A percentile compares a stretch with the other conserved stretches of the same genome.
phyloP scores from a whole-genome alignment of 495 filamentous ascomycete genomes.

The Articulospora tetracladia region DNA sequence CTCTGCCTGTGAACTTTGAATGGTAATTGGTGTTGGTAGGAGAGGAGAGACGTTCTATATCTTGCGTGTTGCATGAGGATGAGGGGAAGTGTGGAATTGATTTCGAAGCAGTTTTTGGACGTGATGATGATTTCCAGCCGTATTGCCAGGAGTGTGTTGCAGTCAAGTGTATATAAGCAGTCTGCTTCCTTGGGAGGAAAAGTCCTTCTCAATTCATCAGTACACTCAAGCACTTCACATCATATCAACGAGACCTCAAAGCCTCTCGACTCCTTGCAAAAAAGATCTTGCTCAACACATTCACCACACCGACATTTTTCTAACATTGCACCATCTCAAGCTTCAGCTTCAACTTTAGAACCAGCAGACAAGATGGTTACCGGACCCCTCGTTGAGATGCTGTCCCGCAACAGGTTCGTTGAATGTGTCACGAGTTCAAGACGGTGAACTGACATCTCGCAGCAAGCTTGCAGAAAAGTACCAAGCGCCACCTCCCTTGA shows the following conservation, averaged over 20 bases:
- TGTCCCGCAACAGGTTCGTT: conserved; percentile 17
- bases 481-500: conserved; percentile 4
- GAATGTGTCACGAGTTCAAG: background rate
- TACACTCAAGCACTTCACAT: background rate
- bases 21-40: too few relatives aligned
- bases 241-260: background rate
- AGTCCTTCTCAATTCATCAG: background rate
- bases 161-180: background rate
- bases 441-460: background rate
- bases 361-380: conserved; percentile 11
- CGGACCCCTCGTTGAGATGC: conserved; percentile 14
- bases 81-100: background rate
- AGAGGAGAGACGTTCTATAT: background rate
- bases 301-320: background rate
- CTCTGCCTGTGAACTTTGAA: background rate
- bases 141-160: background rate
- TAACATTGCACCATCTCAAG: background rate
- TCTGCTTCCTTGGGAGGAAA: background rate
- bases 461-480: conserved; percentile 15
- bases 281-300: background rate
- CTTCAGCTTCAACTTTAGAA: background rate
- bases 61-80: background rate
- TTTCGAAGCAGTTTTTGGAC: background rate
- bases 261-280: background rate
- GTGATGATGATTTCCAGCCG: background rate